These are phyloP conservation scores for Botrytis porri DNA, from an alignment of 2,329 filamentous ascomycete genomes.

Conservation along the genomic window DNA sequence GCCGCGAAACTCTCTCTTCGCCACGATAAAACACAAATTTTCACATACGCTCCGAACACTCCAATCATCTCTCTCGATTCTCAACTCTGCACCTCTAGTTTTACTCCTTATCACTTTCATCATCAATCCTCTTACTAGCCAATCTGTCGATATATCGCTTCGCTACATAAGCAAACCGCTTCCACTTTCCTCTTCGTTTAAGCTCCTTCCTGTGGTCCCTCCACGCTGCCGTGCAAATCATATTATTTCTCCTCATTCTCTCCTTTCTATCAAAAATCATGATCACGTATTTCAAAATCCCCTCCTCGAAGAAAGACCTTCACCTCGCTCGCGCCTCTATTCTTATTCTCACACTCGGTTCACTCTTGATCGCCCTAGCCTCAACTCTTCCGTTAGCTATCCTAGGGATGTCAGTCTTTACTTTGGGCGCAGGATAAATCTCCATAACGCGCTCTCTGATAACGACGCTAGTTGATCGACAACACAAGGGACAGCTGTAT, in stretches of 20 bases:
- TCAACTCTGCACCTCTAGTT: conserved; percentile 32
- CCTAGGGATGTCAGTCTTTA: conserved; percentile 29
- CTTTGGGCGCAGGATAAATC: conserved; percentile 30
- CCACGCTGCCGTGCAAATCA: conserved; percentile 31
- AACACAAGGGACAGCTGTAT: conserved; percentile 33
- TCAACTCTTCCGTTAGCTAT: conserved; percentile 29
- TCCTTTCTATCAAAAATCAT: conserved; percentile 30
- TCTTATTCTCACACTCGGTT: conserved; percentile 26
- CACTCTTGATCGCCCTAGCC: conserved; percentile 27
- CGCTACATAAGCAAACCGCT: conserved; percentile 35
- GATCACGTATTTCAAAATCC: conserved; percentile 22
- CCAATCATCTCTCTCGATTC: conserved; percentile 24
- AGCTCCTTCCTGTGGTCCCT: conserved; percentile 32
- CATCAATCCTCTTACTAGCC: conserved; percentile 21
- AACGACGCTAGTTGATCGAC: conserved; percentile 30
- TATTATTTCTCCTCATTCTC: conserved; percentile 29
- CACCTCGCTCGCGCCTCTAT: conserved; percentile 27
- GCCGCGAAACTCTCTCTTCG: neutral
- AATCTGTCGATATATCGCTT: conserved; percentile 26
- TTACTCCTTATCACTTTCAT: conserved; percentile 35
- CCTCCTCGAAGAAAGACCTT: conserved; percentile 30
- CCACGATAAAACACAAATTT: conserved; percentile 19
- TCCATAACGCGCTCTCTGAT: conserved; percentile 28
- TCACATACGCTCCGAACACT: neutral
- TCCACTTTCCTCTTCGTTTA: conserved; percentile 28